A percentile compares a stretch with the other conserved stretches of the same genome.
phyloP scores from a whole-genome alignment of 2,329 filamentous ascomycete species.

The Byssoonygena ceratinophila region DNA sequence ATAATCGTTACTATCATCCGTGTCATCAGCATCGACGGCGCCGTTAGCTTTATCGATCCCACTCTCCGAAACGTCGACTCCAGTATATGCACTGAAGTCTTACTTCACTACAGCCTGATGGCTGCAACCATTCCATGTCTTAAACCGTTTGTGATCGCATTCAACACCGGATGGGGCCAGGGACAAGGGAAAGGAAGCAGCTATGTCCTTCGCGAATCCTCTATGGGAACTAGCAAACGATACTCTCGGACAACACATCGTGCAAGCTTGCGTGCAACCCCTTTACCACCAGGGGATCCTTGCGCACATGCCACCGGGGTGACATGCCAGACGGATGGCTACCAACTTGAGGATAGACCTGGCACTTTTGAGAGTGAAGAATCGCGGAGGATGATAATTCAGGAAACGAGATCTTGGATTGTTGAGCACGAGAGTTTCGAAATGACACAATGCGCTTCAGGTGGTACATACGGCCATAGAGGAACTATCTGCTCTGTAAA shows the following conservation, averaged over 20 bases:
- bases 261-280: not conserved
- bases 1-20: conserved; percentile 29
- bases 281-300: not conserved
- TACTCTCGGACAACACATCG: not conserved
- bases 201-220: conserved; percentile 1
- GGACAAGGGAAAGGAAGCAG: conserved; percentile 12
- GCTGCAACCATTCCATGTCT: conserved; percentile 33
- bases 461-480: not conserved
- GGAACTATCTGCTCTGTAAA: not conserved
- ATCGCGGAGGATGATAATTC: conserved; percentile 19
- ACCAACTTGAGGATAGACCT: not conserved
- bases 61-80: conserved; percentile 26
- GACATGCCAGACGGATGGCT: not conserved
- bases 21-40: conserved; percentile 27
- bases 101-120: conserved; percentile 35
- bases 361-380: conserved; percentile 12
- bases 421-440: conserved; percentile 13
- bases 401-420: conserved; percentile 17
- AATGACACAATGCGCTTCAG: not conserved
- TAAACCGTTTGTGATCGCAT: conserved; percentile 14
- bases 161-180: conserved; percentile 13
- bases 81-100: conserved; percentile 29
- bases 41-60: conserved; percentile 21
- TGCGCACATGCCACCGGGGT: not conserved
- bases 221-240: not conserved